Evolutionary conservation across 305 asterid species (phyloP), one percentile per base, ranked within the genome.

Genomic region (Fraxinus platypoda): DNA sequence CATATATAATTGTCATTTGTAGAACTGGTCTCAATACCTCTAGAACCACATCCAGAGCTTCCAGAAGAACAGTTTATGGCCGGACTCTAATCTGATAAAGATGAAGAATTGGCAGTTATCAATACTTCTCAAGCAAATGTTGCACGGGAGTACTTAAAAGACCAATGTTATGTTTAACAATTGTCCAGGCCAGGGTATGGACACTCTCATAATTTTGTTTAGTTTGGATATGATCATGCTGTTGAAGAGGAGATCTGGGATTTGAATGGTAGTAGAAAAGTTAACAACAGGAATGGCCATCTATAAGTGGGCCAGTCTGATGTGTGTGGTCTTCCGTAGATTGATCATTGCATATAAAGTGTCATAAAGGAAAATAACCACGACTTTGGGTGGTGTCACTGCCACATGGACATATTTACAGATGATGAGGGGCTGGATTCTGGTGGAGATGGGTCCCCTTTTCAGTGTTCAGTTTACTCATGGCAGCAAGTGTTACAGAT

Each of bases 51-150:
- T 52, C 23, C 23, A 52, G 62, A 52, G 17, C 72, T 62, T 62
- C 30, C 13, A 3, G 28, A 2, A 21, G 72, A 25, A 62, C 15
- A 25, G 26, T 25, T 62, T 21, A 1, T 8, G 6, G 28, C 31
- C 26, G 3, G 15, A 62, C 72, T 62, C 12, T 25, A 21, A 7
- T 62, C 11, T 21, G 72, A 21, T 62, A 21, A 9, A 23, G 28
- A 21, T 21, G 72, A 62, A 21, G 33, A 9, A 8, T 62, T 62
- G 28, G 30, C 28, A 25, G 13, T 23, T 62, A 8, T 21, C 93
- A 92, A 84, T 90, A 84, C 74, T 31, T 41, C 71, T 85, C 21
- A 52, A 52, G 8, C 62, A 52, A 52, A 52, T 17, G 23, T 52
- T 52, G 62, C 8, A 17, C 8, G 62, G 62, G 23, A n/a, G 62